A percentile compares a stretch with the other conserved stretches of the same genome.
Conservation (phyloP, 2,329 filamentous ascomycete species). For the Didymella sp. region DNA sequence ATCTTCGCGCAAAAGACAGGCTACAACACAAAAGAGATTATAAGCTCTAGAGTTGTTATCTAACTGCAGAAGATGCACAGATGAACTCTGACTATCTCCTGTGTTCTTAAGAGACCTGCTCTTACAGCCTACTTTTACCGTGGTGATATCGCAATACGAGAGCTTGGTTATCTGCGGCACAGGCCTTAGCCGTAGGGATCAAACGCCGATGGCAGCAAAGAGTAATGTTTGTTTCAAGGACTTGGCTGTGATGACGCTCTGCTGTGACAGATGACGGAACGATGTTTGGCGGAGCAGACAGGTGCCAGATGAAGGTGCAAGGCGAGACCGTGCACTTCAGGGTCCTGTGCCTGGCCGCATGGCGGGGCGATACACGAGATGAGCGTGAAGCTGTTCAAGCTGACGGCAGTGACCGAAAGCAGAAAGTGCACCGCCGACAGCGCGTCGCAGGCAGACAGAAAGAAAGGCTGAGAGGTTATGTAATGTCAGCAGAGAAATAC, state of each 20-base stretch:
- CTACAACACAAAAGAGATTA: no score
- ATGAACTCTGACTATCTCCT: no score
- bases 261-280: background rate
- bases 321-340: constrained; percentile 11
- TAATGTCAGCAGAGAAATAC: constrained; percentile 9
- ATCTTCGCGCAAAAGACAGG: no score
- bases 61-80: no score
- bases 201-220: constrained; percentile 1
- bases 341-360: constrained; percentile 8
- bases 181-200: background rate
- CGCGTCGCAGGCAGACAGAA: constrained; percentile 6
- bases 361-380: constrained; percentile 8
- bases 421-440: constrained; percentile 16
- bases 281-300: constrained; percentile 1
- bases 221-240: background rate
- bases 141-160: no score
- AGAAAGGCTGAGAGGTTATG: constrained; percentile 3
- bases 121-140: no score
- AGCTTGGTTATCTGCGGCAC: background rate
- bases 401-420: constrained; percentile 4
- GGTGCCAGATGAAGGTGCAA: background rate
- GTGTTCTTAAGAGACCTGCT: no score
- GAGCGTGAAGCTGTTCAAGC: background rate
- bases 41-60: no score
- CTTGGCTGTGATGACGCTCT: background rate